A percentile compares a stretch with the other conserved stretches of the same genome.
Evolutionary conservation across 148 eudicot species (phyloP).

Genomic region (Rhododendron vialii): DNA sequence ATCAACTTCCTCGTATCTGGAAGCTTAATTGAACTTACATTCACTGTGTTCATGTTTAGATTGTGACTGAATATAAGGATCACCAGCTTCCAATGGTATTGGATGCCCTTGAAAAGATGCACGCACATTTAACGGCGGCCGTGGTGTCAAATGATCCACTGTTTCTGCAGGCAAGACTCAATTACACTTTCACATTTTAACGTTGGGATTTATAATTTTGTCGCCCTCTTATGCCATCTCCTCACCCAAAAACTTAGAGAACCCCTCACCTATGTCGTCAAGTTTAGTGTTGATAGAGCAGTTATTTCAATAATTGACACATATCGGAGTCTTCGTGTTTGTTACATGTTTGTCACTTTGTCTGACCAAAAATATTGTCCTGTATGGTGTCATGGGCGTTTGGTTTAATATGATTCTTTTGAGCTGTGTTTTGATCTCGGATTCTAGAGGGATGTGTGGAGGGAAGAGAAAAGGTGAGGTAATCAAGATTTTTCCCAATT

Average conservation of each 20-base stretch:
- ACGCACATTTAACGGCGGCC: conserved; percentile 96
- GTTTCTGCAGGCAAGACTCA: conserved; percentile 63
- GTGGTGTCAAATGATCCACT: conserved; percentile 80
- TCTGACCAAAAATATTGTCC: not conserved
- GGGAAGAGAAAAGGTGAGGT: not conserved
- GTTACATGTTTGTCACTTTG: not conserved
- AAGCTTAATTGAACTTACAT: not conserved
- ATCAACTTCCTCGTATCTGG: not conserved
- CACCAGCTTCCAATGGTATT: conserved; percentile 68
- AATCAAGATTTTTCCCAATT: not conserved
- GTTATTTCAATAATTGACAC: not conserved
- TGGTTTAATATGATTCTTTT: not conserved
- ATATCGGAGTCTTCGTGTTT: not conserved
- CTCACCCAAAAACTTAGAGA: no score
- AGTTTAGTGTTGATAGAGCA: not conserved
- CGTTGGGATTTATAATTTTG: not conserved
- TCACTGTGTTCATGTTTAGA: conserved; percentile 24
- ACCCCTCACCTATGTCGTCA: not conserved
- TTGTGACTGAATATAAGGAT: conserved; percentile 80
- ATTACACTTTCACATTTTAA: not conserved
- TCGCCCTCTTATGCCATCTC: not conserved
- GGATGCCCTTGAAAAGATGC: conserved; percentile 86
- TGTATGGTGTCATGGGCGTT: not conserved
- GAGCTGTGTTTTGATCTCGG: not conserved
- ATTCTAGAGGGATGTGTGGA: not conserved